These are phyloP conservation scores for Microbotryomycetes sp. DNA, from an alignment of 1,284 basidiomycete genomes.

Conservation along the genomic window DNA sequence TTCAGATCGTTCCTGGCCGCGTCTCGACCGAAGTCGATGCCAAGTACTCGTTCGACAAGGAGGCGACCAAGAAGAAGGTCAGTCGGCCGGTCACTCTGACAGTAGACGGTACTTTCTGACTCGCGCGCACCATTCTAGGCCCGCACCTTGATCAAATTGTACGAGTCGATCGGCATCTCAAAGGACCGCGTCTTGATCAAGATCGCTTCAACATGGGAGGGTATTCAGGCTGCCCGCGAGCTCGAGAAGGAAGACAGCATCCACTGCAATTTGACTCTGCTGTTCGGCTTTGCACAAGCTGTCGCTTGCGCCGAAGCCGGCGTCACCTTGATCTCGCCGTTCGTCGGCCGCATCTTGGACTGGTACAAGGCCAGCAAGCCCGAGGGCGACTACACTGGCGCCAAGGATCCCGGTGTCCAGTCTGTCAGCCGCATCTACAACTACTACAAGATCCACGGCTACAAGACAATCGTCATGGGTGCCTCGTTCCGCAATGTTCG, in stretches of 20 bases:
- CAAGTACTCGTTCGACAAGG: constrained; percentile 90
- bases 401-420: constrained; percentile 91
- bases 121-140: constrained; percentile 50
- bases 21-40: constrained; percentile 99
- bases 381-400: constrained; percentile 75
- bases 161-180: constrained; percentile 80
- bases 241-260: constrained; percentile 88
- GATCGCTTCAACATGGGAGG: constrained; percentile 98
- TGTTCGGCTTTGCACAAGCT: constrained; percentile 97
- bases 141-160: constrained; percentile 86
- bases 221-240: constrained; percentile 95
- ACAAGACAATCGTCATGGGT: constrained; percentile 99
- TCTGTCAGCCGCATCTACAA: constrained; percentile 65
- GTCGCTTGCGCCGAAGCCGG: constrained; percentile 97
- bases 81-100: constrained; percentile 4
- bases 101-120: neutral
- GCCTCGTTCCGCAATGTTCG: constrained; percentile 94
- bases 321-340: constrained; percentile 97
- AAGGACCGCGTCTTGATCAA: constrained; percentile 97
- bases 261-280: constrained; percentile 96
- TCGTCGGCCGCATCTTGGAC: constrained; percentile 90
- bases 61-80: constrained; percentile 79
- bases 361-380: constrained; percentile 86
- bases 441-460: constrained; percentile 88
- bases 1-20: constrained; percentile 91